Base-by-base conservation (phyloP, 2,329 filamentous ascomycete genomes). In the Aspergillus neoniger region DNA sequence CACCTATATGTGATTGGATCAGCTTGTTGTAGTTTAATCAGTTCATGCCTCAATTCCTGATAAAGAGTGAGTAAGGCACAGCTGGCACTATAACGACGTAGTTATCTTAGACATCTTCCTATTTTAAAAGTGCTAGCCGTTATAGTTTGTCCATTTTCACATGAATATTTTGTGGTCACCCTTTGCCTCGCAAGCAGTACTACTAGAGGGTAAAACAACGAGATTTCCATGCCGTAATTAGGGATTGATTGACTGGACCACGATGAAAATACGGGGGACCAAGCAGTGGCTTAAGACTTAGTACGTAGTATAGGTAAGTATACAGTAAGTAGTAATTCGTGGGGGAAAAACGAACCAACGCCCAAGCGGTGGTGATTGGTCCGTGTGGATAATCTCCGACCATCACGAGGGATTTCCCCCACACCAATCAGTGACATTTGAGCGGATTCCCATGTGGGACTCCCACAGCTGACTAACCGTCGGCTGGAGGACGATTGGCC, bases 401-500 rank as follows among this genome's bases (percentile, higher is more conserved):
- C 9, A 30, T 55, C 54, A 56, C 47, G 51, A 63, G 55, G 38
- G 44, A 55, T 21, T 36, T n/a, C 9, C 9, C 15, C 28, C 47
- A 44, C 32, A 8, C 64, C 63, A 67, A 67, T 67, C 48, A 57
- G 43, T 32, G 25, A 17, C 17, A 28, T 5, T n/a, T 17, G 25
- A 56, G 61, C 63, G 65, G 65, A 66, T 63, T 58, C 65, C 32
- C 17, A 60, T 59, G 63, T 65, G 64, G 65, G 64, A 59, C 64
- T 23, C 15, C 9, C 8, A 32, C 8, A 25, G 28, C 47, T 50
- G 30, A 50, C 25, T n/a, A 28, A 28, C 15, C 3, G 47, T 50
- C 25, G 47, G 47, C 47, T 50, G 23, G 47, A 17, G 25, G 30
- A 28, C 47, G 25, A 50, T 17, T 32, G 23, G n/a, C 25, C 17